Evolutionary conservation across 1,284 basidiomycete genomes (phyloP).

Genomic region (Amylostereum areolatum): DNA sequence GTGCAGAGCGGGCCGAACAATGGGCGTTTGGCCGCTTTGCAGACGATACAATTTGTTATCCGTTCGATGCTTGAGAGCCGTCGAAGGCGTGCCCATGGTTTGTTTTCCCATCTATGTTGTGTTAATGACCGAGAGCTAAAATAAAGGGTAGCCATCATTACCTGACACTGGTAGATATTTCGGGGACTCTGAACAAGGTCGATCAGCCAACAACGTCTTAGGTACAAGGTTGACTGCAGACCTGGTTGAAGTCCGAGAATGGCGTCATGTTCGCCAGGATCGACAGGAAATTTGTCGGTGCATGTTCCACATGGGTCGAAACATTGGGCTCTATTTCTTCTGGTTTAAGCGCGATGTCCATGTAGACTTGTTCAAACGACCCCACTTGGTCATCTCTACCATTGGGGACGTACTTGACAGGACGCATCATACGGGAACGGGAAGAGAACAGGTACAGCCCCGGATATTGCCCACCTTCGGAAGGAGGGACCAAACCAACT

Average conservation of each 20-base stretch:
- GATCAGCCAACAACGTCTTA: slow-evolving; percentile 8
- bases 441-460: slow-evolving; percentile 93
- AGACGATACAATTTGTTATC: slow-evolving; percentile 99
- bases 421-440: slow-evolving; percentile 94
- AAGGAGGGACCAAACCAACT: slow-evolving; percentile 88
- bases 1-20: slow-evolving; percentile 90
- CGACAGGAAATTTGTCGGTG: slow-evolving; percentile 94
- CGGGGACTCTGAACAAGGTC: slow-evolving; percentile 58
- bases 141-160: slow-evolving; percentile 21
- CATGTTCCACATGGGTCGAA: slow-evolving; percentile 89
- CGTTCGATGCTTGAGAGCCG: slow-evolving; percentile 85
- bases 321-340: slow-evolving; percentile 83
- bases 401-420: slow-evolving; percentile 89
- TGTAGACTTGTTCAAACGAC: slow-evolving; percentile 98
- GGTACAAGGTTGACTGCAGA: slow-evolving; percentile 17
- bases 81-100: slow-evolving; percentile 98
- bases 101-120: slow-evolving; percentile 93
- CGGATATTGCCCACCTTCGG: slow-evolving; percentile 94
- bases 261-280: slow-evolving; percentile 79
- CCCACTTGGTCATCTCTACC: slow-evolving; percentile 88
- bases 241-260: slow-evolving; percentile 97
- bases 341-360: slow-evolving; percentile 93
- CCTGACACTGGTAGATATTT: slow-evolving; percentile 87
- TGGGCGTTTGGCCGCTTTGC: slow-evolving; percentile 91
- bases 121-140: slow-evolving; percentile 6